These are phyloP conservation scores for Fusarium siculi DNA, from an alignment of 2,329 filamentous ascomycete genomes.

Conservation along the genomic window DNA sequence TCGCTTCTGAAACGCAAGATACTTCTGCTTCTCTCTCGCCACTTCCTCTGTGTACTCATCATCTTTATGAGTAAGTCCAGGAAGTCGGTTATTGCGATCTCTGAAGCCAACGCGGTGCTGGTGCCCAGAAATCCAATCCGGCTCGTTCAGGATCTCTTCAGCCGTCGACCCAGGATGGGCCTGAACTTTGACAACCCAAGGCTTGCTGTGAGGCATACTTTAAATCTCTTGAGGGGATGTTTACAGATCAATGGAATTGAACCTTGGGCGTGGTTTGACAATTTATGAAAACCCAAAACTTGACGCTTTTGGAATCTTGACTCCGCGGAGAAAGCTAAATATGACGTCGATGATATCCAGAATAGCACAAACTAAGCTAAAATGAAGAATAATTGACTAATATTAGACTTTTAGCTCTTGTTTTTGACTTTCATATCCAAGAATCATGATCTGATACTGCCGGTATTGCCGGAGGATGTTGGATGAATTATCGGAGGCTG, in stretches of 20 bases:
- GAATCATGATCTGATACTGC: background rate
- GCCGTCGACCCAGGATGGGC: background rate
- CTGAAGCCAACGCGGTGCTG: background rate
- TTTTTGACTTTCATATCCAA: background rate
- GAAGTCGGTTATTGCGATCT: background rate
- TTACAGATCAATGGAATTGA: fast-evolving
- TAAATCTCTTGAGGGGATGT: fast-evolving
- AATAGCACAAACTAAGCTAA: background rate
- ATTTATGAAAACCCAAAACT: background rate
- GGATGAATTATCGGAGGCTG: background rate
- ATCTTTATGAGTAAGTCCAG: background rate
- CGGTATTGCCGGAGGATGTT: background rate
- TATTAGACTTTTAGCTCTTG: background rate
- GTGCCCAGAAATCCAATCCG: background rate
- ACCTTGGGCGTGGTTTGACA: no score
- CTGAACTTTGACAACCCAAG: background rate
- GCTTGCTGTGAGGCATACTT: background rate
- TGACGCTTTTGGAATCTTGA: background rate
- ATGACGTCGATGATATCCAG: background rate
- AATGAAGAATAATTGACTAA: background rate
- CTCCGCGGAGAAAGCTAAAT: background rate
- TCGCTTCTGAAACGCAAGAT: background rate
- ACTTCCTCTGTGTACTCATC: background rate
- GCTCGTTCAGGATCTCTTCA: background rate
- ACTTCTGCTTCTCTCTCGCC: background rate